Percentiles rank a stretch among this genome's conserved stretches.
phyloP scores from a whole-genome alignment of 352 stramenopile genomes.

The Phytophthora fragariae region DNA sequence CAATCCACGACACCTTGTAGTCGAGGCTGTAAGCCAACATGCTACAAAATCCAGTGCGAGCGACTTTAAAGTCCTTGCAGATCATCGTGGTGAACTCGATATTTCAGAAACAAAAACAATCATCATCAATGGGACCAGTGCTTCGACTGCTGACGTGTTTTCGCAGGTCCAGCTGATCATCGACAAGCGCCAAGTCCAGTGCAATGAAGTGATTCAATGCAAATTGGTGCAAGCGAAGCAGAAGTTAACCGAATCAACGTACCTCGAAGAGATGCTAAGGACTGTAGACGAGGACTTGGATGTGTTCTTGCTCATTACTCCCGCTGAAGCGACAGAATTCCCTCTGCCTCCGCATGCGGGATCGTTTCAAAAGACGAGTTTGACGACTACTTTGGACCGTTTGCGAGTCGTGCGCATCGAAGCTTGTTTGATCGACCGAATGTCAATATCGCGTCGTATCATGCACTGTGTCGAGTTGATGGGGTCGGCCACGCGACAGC shows the following conservation, averaged over 20 bases:
- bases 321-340: not conserved
- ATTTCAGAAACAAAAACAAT: not conserved
- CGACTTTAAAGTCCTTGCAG: too few species aligned
- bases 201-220: slow-evolving; percentile 14
- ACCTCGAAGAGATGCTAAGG: not conserved
- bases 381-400: slow-evolving; percentile 2
- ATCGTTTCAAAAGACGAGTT: slow-evolving; percentile 11
- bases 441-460: slow-evolving; percentile 3
- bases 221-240: slow-evolving; percentile 5
- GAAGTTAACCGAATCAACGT: not conserved
- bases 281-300: not conserved
- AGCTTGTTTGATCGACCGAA: not conserved
- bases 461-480: not conserved
- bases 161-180: not conserved
- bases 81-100: not conserved
- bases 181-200: not conserved
- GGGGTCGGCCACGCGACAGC: not conserved
- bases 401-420: slow-evolving; percentile 5
- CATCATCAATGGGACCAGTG: slow-evolving; percentile 1
- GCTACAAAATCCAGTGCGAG: not conserved
- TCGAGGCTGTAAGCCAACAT: slow-evolving; percentile 3
- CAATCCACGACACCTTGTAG: not conserved
- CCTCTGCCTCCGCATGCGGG: not conserved
- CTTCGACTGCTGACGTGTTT: not conserved
- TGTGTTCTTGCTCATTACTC: slow-evolving; percentile 4